Percentiles rank a stretch among this genome's conserved stretches.
These are phyloP conservation scores for Daldinia grandis DNA, from an alignment of 495 filamentous ascomycete species.

Conservation along the genomic window DNA sequence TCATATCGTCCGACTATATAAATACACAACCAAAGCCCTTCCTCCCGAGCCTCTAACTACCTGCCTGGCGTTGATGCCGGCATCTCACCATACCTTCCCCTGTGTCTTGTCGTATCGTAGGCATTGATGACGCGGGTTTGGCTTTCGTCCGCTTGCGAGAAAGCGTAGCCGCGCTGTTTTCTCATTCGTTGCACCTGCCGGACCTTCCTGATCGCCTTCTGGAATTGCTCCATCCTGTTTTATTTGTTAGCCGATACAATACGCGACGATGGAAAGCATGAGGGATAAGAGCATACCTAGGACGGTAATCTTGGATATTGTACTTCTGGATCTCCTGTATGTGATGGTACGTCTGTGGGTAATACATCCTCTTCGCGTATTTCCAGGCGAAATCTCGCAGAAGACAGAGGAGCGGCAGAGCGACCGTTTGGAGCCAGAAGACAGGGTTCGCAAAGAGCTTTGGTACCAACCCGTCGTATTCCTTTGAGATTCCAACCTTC, in stretches of 20 bases:
- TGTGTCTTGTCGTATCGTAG: conserved; percentile 93
- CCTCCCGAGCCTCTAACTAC: conserved; percentile 19
- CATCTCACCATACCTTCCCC: conserved; percentile 97
- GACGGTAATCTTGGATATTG: conserved; percentile 98
- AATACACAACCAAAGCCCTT: conserved; percentile 17
- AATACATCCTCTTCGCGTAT: conserved; percentile 94
- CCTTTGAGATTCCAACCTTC: conserved; percentile 79
- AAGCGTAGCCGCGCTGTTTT: conserved; percentile 98
- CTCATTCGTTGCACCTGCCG: conserved; percentile 99
- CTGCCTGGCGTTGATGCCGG: conserved; percentile 66
- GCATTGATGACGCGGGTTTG: conserved; percentile 93
- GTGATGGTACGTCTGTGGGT: conserved; percentile 95
- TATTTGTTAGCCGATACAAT: conserved; percentile 23
- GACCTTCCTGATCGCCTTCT: conserved; percentile 98
- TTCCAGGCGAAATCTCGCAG: conserved; percentile 86
- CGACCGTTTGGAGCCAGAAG: conserved; percentile 88
- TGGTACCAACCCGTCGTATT: conserved; percentile 86
- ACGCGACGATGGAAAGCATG: background rate
- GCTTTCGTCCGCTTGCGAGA: conserved; percentile 96
- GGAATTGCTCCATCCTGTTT: conserved; percentile 96
- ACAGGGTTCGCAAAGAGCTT: conserved; percentile 80
- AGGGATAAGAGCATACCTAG: conserved; percentile 63
- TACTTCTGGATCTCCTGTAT: conserved; percentile 99
- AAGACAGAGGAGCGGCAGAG: conserved; percentile 85
- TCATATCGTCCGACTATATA: conserved; percentile 32